Base-by-base conservation (phyloP, 2,329 filamentous ascomycete species). In the Cladosporium sp. region DNA sequence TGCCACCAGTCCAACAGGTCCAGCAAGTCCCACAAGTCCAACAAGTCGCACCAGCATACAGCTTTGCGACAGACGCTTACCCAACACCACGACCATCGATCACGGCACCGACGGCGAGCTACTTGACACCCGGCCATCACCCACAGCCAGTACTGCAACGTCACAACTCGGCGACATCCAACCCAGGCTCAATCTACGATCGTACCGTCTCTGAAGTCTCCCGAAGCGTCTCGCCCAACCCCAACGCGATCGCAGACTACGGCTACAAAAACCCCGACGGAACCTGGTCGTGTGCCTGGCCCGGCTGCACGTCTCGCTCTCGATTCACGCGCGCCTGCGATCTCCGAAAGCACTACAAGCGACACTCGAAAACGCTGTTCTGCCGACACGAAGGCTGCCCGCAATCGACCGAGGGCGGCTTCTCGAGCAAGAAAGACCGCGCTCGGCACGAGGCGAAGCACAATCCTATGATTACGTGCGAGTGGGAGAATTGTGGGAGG, bases 361-460 rank as follows among this genome's bases (percentile, higher is more conserved):
- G 86, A 16, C 86, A 88, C 73, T 85, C 82, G 30, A 88, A 88
- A 70, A 81, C 85, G 18, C 82, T 88, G 62, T 88, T 86, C 74
- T 88, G 86, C 74, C 83, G 85, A 5, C 80, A 86, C 65, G 79
- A 83, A 58, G 84, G 84, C 14, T 88, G 86, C 72, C 84, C 85
- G 14, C 84, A 88, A 70, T 79, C 84, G 11, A 79, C 77, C 2
- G 81, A 82, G 39, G 85, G 84, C 34, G 86, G 86, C 0, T 88
- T 88, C 72, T 87, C 85, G 7, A 86, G 84, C 71, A 87, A 87
- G 72, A 88, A 88, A 70, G 86, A 88, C 68, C 82, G 86, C 23
- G 83, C 84, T 28, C 77, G 86, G 46, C 86, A 88, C 68, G 86
- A 88, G 73, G 85, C 86, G 51, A 88, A 86, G 72, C 86, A 88